Base-by-base conservation (phyloP, 805 yeast genomes). In the Ogataea chonburiensis region DNA sequence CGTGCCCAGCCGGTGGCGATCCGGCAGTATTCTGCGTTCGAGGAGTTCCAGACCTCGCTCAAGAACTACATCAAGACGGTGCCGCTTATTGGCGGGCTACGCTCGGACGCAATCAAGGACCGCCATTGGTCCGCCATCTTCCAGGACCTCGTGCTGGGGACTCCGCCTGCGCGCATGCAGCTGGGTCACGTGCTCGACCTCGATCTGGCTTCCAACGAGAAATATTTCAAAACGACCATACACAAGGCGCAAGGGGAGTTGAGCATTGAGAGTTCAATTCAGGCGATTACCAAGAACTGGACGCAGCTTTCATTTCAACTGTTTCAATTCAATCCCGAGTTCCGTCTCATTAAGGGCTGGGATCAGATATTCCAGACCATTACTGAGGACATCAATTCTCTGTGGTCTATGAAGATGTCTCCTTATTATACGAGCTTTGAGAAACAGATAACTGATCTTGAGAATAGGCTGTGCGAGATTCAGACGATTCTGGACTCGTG, bases 221-320 rank as follows among this genome's bases (percentile, higher is more conserved):
- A 46, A 2, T 41, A 53, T 0, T 61, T 89, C 5, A 70, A 68
- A 24, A 58, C 70, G 0, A 57, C 82, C 0, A 47, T 86, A 2
- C 66, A 67, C 1, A 74, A 71, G 39, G 96, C 97, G 0, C 75
- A 74, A 41, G 82, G 86, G 3, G 97, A 91, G 52, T 67, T 72
- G 40, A 65, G 74, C 0, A 62, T 91, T 3, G 85, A 82, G 34
- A 74, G 70, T 8, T 72, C 79, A 4, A 53, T 91, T 6, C 48
- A 47, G 1, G 50, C 59, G 2, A 74, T 88, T 10, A 67, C 68
- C 34, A 58, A 55, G 0, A 69, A 62, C 3, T 89, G 97, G 97
- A 44, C 61, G 0, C 45, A 47, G 0, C 60, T 68, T 5, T 52
- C 68, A 0, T 75, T 86, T 38, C 81, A 75, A 8, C 60, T 71